These are phyloP conservation scores for Fusarium guadeloupense DNA, from an alignment of 2,329 filamentous ascomycete species.

Conservation along the genomic window DNA sequence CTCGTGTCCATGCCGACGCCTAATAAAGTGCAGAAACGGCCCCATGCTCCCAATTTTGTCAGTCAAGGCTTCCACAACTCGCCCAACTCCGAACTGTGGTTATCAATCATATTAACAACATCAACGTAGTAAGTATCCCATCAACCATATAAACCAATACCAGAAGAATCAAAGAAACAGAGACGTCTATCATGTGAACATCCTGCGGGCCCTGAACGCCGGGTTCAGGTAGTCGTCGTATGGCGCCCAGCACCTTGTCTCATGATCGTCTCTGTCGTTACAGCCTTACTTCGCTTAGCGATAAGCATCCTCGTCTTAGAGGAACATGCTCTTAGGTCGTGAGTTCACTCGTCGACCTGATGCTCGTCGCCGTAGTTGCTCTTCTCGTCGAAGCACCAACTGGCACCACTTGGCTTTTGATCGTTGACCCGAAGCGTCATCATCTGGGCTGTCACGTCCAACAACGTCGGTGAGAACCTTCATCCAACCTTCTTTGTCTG, in stretches of 20 bases:
- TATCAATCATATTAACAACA: conserved; percentile 42
- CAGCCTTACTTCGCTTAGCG: background rate
- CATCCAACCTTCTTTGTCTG: conserved; percentile 96
- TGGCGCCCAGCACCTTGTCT: conserved; percentile 39
- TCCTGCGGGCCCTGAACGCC: conserved; percentile 40
- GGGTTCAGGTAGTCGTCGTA: conserved; percentile 41
- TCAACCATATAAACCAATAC: conserved; percentile 32
- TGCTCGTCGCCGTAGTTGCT: conserved; percentile 63
- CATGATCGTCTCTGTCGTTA: conserved; percentile 27
- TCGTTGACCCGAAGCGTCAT: conserved; percentile 54
- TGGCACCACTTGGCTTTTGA: conserved; percentile 72
- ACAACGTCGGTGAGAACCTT: conserved; percentile 79
- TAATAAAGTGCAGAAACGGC: conserved; percentile 44
- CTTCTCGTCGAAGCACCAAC: conserved; percentile 71
- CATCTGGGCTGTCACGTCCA: conserved; percentile 63
- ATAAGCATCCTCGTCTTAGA: conserved; percentile 47
- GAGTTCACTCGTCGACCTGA: conserved; percentile 64
- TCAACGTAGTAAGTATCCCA: conserved; percentile 26
- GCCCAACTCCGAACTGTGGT: conserved; percentile 39
- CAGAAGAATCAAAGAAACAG: conserved; percentile 33
- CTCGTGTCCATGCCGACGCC: conserved; percentile 40
- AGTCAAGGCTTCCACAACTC: conserved; percentile 32
- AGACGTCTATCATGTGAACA: conserved; percentile 38
- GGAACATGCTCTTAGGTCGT: conserved; percentile 66
- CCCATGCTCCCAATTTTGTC: conserved; percentile 37